These are phyloP conservation scores for Claviceps fusiformis DNA, from an alignment of 2,329 filamentous ascomycete genomes.

Conservation along the genomic window DNA sequence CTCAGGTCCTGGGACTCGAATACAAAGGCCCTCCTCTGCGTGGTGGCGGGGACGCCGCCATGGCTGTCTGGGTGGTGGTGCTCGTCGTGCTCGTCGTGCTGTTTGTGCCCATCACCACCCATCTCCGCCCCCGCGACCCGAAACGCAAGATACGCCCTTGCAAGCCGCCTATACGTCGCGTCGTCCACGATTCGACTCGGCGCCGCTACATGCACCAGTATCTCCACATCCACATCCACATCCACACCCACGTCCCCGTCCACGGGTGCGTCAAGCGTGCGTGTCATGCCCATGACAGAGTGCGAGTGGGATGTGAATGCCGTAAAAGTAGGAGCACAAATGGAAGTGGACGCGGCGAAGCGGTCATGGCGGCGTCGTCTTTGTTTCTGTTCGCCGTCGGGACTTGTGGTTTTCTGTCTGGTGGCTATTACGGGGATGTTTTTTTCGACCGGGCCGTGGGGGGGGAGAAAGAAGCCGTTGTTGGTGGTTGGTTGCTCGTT, in stretches of 20 bases:
- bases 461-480: too few species aligned
- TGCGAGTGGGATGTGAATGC: not conserved
- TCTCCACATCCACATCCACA: slow-evolving; percentile 27
- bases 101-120: not conserved
- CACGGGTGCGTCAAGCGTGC: not conserved
- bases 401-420: too few species aligned
- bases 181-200: slow-evolving; percentile 36
- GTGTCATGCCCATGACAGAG: slow-evolving; percentile 11
- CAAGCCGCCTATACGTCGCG: slow-evolving; percentile 32
- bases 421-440: too few species aligned
- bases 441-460: too few species aligned
- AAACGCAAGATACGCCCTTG: slow-evolving; percentile 38
- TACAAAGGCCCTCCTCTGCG: slow-evolving; percentile 8
- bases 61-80: not conserved
- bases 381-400: not conserved
- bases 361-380: slow-evolving; percentile 1
- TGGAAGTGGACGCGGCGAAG: too few species aligned
- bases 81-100: not conserved
- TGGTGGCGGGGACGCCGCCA: too few species aligned
- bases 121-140: slow-evolving; percentile 5
- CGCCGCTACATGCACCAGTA: slow-evolving; percentile 42
- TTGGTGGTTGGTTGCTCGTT: too few species aligned
- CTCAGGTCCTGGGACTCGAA: slow-evolving; percentile 28
- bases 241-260: too few species aligned
- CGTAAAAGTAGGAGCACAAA: not conserved